Conservation (phyloP, 1,284 basidiomycete species). For the Trichosporon sp. region DNA sequence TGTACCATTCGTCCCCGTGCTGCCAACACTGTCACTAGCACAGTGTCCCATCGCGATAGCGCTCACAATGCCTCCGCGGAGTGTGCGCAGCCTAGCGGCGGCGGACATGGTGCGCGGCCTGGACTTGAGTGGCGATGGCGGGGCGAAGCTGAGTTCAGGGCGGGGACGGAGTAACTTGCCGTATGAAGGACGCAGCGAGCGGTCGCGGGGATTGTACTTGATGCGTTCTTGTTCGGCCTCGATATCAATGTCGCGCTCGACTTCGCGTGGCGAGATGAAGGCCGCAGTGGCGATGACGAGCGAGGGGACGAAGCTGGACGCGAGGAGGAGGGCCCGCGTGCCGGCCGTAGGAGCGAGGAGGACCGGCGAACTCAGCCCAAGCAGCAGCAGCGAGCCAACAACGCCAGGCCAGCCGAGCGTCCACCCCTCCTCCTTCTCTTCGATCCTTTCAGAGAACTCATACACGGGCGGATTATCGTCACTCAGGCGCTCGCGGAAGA, state of each 20-base stretch:
- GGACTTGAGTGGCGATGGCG: not conserved
- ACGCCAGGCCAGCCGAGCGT: not conserved
- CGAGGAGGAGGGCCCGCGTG: not conserved
- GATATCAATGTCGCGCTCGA: not conserved
- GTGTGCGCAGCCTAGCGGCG: not conserved
- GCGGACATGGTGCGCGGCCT: not conserved
- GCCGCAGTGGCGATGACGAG: not conserved
- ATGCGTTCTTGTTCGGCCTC: not conserved
- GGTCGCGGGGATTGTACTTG: not conserved
- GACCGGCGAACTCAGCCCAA: not conserved
- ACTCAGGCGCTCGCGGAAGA: not conserved
- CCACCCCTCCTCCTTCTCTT: not conserved
- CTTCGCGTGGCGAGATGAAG: not conserved
- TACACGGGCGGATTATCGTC: not conserved
- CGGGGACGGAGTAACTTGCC: not conserved
- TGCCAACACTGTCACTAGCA: not conserved
- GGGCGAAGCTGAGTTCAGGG: not conserved
- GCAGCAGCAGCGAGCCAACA: not conserved
- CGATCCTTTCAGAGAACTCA: not conserved
- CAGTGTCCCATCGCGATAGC: not conserved
- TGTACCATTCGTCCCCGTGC: not conserved
- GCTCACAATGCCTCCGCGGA: not conserved
- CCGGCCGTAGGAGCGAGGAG: not conserved
- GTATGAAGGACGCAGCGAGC: not conserved
- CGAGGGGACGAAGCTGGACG: not conserved